These are phyloP conservation scores for Zygotorulaspora chibaensis DNA, from an alignment of 805 yeast species.

Conservation along the genomic window DNA sequence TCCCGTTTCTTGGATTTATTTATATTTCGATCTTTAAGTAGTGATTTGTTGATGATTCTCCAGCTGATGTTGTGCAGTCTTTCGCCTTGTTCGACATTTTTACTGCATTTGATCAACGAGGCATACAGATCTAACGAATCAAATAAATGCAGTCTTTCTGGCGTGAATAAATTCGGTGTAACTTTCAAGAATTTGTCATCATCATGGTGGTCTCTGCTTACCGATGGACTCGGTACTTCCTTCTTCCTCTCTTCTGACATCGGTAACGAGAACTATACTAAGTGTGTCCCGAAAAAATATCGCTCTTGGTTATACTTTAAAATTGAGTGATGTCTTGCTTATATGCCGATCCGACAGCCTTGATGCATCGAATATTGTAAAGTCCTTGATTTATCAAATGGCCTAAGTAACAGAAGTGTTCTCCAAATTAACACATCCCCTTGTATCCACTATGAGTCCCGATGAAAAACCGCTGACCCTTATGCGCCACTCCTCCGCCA, in stretches of 20 bases:
- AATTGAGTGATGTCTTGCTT: not conserved
- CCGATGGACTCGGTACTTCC: conserved; percentile 1
- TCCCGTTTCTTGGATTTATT: conserved; percentile 33
- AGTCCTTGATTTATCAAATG: not conserved
- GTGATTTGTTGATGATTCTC: conserved; percentile 33
- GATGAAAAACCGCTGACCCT: too few species aligned
- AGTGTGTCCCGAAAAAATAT: not conserved
- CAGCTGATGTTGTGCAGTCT: conserved; percentile 33
- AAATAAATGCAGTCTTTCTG: conserved; percentile 29
- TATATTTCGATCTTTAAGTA: conserved; percentile 24
- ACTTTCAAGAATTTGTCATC: conserved; percentile 26
- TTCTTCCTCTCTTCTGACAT: not conserved
- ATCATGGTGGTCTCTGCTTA: conserved; percentile 1
- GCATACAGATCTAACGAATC: conserved; percentile 32
- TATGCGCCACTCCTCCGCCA: too few species aligned
- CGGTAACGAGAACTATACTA: not conserved
- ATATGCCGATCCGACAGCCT: not conserved
- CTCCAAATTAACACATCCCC: not conserved
- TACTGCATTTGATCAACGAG: conserved; percentile 23
- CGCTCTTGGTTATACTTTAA: not conserved
- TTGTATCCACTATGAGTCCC: not conserved
- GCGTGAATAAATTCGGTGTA: conserved; percentile 32
- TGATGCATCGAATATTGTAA: not conserved
- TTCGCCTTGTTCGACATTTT: conserved; percentile 31
- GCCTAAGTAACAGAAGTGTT: not conserved